A percentile compares a stretch with the other conserved stretches of the same genome.
Evolutionary conservation across 2,329 filamentous ascomycete genomes (phyloP).

Genomic region (Ceratocystis colombiana): DNA sequence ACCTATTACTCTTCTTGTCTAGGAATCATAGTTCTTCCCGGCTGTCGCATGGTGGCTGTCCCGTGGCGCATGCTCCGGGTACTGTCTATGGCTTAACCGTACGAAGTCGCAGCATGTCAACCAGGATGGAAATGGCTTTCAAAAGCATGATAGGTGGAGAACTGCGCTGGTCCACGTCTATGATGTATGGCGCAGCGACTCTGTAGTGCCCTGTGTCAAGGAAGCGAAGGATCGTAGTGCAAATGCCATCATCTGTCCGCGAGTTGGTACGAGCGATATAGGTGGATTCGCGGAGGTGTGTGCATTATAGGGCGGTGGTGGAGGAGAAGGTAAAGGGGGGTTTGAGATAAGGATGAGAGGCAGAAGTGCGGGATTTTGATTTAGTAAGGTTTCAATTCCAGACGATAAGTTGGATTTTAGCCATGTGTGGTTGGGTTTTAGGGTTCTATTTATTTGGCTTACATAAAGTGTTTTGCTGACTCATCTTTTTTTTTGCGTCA

Average conservation of each 20-base stretch:
- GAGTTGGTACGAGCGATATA: slow-evolving; percentile 41
- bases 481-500: too few species aligned
- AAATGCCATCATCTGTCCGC: slow-evolving; percentile 49
- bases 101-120: neutral
- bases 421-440: too few species aligned
- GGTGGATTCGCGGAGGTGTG: neutral
- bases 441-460: too few species aligned
- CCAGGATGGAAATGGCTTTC: neutral
- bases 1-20: neutral
- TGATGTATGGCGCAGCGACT: slow-evolving; percentile 45
- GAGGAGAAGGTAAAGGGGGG: neutral
- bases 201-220: slow-evolving; percentile 45
- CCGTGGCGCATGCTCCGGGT: neutral
- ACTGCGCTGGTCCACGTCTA: neutral
- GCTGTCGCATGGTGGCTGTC: neutral
- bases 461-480: too few species aligned
- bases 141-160: neutral
- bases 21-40: neutral
- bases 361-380: neutral
- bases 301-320: neutral
- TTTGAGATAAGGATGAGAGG: neutral
- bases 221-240: slow-evolving; percentile 49
- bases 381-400: neutral
- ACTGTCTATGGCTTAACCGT: neutral
- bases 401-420: too few species aligned